Base-by-base conservation (phyloP, 495 filamentous ascomycete species). In the Aspergillus coremiiformis region DNA sequence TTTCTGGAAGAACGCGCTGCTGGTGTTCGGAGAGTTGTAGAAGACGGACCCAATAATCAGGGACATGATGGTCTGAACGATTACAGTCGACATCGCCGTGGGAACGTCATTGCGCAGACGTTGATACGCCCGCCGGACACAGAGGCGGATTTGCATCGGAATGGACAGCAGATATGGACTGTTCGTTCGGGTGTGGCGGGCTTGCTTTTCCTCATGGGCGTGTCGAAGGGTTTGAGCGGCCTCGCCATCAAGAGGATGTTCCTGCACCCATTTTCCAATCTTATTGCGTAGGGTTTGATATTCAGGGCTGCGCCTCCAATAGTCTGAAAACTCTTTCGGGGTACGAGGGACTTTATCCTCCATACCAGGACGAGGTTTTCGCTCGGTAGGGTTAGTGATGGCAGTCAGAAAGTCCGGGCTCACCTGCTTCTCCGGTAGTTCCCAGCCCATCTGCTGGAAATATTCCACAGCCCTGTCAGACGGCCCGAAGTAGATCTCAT, bases 31-130 rank as follows among this genome's bases (percentile, higher is more conserved):
- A 2, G 57, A 56, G 21, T 86, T 78, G 60, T 83, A 93, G 70
- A 91, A 96, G 42, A 95, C 84, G 49, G 81, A 86, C 22, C 85
- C 83, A 60, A 95, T 82, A 60, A 96, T 84, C 35, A 96, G 70
- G 39, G 89, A 76, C 73, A 94, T 80, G 57, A 81, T 63, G 32
- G 79, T 67, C 55, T 92, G 88, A 19, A 82, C 87, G 48, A 94
- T 70, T 7, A 91, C 69, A 15, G 81, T 72, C 1, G 83, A 79
- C 37, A 94, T 51, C 1, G 84, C 83, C 30, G 91, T 72, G 46
- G 78, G 83, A 22, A 85, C 78, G 53, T 95, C 90, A 30, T 84
- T 85, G 12, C 65, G 72, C 14, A 95, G 67, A 44, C 58, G 53
- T 50, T 78, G 76, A 45, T 72, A 80, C 0, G 69, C 75, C 23